Evolutionary conservation across 192 early-diverging fungal species (phyloP), one percentile per base, ranked within the genome.

Genomic region (Backusella morwellensis): DNA sequence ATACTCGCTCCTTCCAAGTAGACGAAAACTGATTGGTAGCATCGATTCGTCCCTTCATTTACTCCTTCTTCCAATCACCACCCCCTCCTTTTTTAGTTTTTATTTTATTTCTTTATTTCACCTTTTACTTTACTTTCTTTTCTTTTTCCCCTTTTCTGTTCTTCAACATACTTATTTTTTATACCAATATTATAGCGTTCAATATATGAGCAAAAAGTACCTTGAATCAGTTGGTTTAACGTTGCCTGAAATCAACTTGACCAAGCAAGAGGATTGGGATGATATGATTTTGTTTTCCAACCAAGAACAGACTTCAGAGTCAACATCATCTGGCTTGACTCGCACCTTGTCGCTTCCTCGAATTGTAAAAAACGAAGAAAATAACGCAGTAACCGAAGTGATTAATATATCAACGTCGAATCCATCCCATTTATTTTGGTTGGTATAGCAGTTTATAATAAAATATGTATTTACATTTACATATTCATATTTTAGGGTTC

Each of bases 341-440:
- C 41, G 70, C 17, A 40, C 70, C 12, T 9, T 72, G 26, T 72
- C 70, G 14, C 40, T 72, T n/a, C 70, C 42, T 34, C 50, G 70
- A 72, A 70, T 41, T 21, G 38, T 41, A 36, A 70, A 70, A 23
- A 23, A 70, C 29, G 70, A 72, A 34, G 44, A 72, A 1, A 34
- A 72, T 19, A 72, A 50, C 19, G 14, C 26, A 32, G n/a, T 36
- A 14, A 75, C 74, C 38, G 72, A 79, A 54, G 77, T 79, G 15
- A 79, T 79, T 6, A 79, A 70, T 19, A 79, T 79, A 42, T 73
- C 66, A 15, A 79, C 77, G 6, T 47, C 72, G 15, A 74, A 79
- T 79, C 77, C 77, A 36, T 79, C 77, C 9, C 77, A 79, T 70
- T 69, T 79, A n/a, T 79, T 74, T 54, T 79, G 77, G 77, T 79